Conservation (phyloP, 176 grass and related monocot genomes). For the Zoysia japonica region DNA sequence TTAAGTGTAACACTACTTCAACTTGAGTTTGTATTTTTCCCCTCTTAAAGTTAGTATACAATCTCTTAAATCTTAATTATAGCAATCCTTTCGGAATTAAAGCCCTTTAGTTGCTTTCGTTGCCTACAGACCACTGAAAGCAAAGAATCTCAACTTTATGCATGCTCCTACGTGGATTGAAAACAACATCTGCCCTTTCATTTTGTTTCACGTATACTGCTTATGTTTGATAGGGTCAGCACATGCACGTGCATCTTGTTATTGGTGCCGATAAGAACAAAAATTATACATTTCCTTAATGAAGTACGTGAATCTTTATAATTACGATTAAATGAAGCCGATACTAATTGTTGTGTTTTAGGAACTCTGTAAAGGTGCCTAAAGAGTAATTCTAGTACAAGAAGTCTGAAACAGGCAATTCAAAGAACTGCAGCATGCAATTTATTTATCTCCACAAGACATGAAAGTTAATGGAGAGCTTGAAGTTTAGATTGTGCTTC, state of each 20-base stretch:
- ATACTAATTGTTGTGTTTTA: constrained; percentile 23
- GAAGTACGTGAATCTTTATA: constrained; percentile 36
- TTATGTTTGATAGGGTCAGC: constrained; percentile 18
- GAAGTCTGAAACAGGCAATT: constrained; percentile 4
- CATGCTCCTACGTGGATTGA: constrained; percentile 7
- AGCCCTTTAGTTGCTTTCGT: constrained; percentile 27
- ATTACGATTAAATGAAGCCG: constrained; percentile 25
- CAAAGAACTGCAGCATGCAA: background rate
- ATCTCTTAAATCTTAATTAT: background rate
- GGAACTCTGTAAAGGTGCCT: background rate
- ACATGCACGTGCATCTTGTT: constrained; percentile 39
- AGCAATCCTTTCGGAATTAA: constrained; percentile 23
- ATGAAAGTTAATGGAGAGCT: constrained; percentile 7
- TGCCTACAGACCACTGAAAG: constrained; percentile 28
- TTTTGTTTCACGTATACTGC: constrained; percentile 35
- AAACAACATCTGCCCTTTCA: constrained; percentile 30
- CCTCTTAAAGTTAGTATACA: constrained; percentile 16
- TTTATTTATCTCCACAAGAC: constrained; percentile 1
- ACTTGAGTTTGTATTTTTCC: constrained; percentile 3
- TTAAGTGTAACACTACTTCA: constrained; percentile 5
- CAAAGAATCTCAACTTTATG: constrained; percentile 34
- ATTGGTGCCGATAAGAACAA: constrained; percentile 5
- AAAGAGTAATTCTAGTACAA: background rate
- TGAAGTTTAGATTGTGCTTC: background rate
- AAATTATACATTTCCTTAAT: constrained; percentile 33